A percentile compares a stretch with the other conserved stretches of the same genome.
phyloP scores from a whole-genome alignment of 2,329 filamentous ascomycete species.

The Seiridium unicorne region DNA sequence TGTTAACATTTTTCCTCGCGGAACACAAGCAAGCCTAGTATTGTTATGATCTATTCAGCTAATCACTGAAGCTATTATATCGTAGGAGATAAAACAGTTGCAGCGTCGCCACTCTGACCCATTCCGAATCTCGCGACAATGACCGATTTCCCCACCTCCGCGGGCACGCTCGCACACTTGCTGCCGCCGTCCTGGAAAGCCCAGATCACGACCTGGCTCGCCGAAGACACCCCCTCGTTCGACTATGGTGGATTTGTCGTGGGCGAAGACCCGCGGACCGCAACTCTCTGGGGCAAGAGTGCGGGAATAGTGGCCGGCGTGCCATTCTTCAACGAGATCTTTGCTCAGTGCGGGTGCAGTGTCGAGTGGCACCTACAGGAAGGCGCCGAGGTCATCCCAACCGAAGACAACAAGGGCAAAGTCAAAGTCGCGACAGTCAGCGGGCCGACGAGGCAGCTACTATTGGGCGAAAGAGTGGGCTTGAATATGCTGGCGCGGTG shows the following conservation, averaged over 20 bases:
- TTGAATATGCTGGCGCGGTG: slow-evolving; percentile 89
- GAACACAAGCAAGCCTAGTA: no score
- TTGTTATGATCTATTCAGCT: no score
- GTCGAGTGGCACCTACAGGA: slow-evolving; percentile 86
- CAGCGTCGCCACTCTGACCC: no score
- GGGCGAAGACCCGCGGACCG: slow-evolving; percentile 63
- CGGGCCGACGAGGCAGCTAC: slow-evolving; percentile 74
- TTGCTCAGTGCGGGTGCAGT: slow-evolving; percentile 83
- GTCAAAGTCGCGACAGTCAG: slow-evolving; percentile 74
- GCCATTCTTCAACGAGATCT: slow-evolving; percentile 95
- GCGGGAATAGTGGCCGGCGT: slow-evolving; percentile 82
- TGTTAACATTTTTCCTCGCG: no score
- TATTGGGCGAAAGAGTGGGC: slow-evolving; percentile 91
- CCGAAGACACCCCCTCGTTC: slow-evolving; percentile 93
- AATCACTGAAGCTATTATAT: no score
- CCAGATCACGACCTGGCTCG: slow-evolving; percentile 79
- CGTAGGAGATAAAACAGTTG: no score
- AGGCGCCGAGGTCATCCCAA: slow-evolving; percentile 66
- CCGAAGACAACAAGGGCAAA: slow-evolving; percentile 50
- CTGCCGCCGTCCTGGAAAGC: slow-evolving; percentile 84
- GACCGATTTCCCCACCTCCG: slow-evolving; percentile 4
- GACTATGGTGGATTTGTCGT: slow-evolving; percentile 98
- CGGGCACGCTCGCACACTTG: slow-evolving; percentile 50
- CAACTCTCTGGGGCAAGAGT: slow-evolving; percentile 69
- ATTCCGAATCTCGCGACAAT: neutral